Percentiles rank a stretch among this genome's conserved stretches.
These are phyloP conservation scores for Parastagonospora nodorum DNA, from an alignment of 2,329 filamentous ascomycete species.

Conservation along the genomic window DNA sequence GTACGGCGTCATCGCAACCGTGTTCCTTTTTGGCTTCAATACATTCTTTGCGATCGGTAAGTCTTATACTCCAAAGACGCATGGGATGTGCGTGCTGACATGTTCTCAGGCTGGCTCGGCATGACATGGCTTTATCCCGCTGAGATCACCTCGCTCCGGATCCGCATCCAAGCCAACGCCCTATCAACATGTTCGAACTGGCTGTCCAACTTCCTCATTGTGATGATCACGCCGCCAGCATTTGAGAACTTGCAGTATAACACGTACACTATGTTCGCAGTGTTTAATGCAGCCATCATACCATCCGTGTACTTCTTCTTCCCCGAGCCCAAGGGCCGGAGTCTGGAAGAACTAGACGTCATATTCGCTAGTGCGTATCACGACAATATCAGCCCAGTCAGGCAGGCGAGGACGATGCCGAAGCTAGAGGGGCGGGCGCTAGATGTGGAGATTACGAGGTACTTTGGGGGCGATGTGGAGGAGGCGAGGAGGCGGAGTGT, in stretches of 20 bases:
- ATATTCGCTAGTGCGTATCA: constrained; percentile 43
- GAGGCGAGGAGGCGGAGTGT: constrained; percentile 11
- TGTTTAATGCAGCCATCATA: constrained; percentile 57
- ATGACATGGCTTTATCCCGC: constrained; percentile 66
- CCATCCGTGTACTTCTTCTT: constrained; percentile 62
- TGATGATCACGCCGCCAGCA: constrained; percentile 66
- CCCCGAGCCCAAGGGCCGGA: constrained; percentile 55
- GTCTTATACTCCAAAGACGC: not conserved
- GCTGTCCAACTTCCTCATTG: constrained; percentile 61
- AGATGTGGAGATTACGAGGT: constrained; percentile 10
- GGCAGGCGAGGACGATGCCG: constrained; percentile 10
- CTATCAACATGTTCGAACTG: constrained; percentile 11
- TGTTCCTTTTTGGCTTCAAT: constrained; percentile 71
- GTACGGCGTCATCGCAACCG: constrained; percentile 60
- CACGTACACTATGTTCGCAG: constrained; percentile 59
- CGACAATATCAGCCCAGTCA: constrained; percentile 6
- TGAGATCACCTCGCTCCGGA: constrained; percentile 72
- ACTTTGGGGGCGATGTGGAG: constrained; percentile 13
- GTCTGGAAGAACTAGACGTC: constrained; percentile 55
- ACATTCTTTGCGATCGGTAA: constrained; percentile 65
- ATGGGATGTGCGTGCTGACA: not conserved
- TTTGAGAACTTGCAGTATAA: constrained; percentile 57
- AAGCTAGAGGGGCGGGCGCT: constrained; percentile 9
- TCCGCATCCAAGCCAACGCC: constrained; percentile 75
- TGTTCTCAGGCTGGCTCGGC: constrained; percentile 53